These are phyloP conservation scores for Chytriomyces sp. DNA, from an alignment of 192 early-diverging fungal genomes.

Conservation along the genomic window DNA sequence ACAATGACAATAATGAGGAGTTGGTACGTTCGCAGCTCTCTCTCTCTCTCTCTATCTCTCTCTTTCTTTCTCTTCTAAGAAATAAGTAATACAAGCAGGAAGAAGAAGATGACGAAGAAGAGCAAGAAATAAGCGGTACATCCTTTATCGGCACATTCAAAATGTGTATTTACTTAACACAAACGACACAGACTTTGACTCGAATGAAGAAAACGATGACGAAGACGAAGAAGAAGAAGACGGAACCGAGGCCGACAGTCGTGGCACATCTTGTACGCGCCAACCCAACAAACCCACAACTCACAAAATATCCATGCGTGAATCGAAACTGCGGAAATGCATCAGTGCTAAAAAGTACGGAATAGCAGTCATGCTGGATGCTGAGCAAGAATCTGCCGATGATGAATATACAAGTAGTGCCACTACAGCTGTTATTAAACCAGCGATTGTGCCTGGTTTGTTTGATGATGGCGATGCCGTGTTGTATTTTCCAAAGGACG, in stretches of 20 bases:
- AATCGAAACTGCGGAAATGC: slow-evolving; percentile 6
- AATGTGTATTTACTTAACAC: background rate
- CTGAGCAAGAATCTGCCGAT: background rate
- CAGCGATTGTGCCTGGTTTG: slow-evolving; percentile 36
- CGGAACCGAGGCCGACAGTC: background rate
- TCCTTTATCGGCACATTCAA: background rate
- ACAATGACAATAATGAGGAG: background rate
- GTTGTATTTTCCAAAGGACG: slow-evolving; percentile 46
- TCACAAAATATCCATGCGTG: background rate
- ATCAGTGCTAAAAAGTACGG: slow-evolving; percentile 25
- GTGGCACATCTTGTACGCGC: background rate
- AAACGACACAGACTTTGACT: slow-evolving; percentile 26
- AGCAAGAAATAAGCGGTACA: slow-evolving; percentile 27
- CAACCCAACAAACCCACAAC: too few relatives aligned
- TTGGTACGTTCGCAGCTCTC: background rate
- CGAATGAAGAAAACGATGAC: slow-evolving; percentile 28
- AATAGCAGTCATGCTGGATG: slow-evolving; percentile 25
- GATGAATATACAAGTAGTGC: background rate
- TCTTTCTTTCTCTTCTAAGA: background rate
- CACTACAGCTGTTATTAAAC: background rate
- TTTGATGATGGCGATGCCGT: slow-evolving; percentile 50
- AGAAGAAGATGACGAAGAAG: slow-evolving; percentile 29
- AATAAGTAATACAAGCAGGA: too few relatives aligned
- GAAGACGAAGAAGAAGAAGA: slow-evolving; percentile 11
- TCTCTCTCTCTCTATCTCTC: background rate